phyloP scores from a whole-genome alignment of 192 early-diverging fungal species.

The Tieghemiomyces parasiticus region DNA sequence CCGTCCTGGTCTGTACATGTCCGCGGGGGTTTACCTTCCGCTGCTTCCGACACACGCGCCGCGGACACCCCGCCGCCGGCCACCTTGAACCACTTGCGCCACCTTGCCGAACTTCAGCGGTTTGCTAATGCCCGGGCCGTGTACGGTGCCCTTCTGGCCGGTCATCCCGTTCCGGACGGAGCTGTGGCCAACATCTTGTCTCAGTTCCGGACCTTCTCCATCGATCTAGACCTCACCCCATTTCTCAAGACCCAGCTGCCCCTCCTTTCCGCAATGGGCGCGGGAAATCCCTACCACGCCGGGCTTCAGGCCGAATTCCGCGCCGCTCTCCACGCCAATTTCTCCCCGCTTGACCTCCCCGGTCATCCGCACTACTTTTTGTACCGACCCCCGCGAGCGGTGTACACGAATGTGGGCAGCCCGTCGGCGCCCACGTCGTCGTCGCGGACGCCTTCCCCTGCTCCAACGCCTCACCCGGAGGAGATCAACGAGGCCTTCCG shows the following conservation, averaged over 20 bases:
- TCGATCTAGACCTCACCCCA: constrained; percentile 1
- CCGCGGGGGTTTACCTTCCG: too few species aligned
- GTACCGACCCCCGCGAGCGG: constrained; percentile 7
- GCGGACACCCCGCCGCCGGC: too few species aligned
- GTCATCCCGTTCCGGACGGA: neutral
- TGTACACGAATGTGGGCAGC: too few species aligned
- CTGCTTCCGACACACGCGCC: too few species aligned
- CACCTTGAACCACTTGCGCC: too few species aligned
- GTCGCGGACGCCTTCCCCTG: too few species aligned
- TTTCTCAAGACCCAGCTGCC: constrained; percentile 7
- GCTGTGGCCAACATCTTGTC: constrained; percentile 1
- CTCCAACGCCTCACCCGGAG: too few species aligned
- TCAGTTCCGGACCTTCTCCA: neutral
- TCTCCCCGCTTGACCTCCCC: neutral
- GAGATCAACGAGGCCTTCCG: too few species aligned
- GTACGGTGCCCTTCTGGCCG: constrained; percentile 5
- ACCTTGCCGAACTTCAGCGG: too few species aligned
- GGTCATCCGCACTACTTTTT: neutral
- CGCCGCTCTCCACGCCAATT: neutral
- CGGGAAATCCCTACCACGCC: neutral
- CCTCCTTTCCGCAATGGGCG: neutral
- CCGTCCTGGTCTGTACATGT: too few species aligned
- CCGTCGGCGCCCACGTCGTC: too few species aligned
- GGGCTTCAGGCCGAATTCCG: constrained; percentile 2
- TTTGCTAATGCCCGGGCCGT: neutral